Conservation (phyloP, 202 grass and related monocot species). For the Tripidium arundinaceum region DNA sequence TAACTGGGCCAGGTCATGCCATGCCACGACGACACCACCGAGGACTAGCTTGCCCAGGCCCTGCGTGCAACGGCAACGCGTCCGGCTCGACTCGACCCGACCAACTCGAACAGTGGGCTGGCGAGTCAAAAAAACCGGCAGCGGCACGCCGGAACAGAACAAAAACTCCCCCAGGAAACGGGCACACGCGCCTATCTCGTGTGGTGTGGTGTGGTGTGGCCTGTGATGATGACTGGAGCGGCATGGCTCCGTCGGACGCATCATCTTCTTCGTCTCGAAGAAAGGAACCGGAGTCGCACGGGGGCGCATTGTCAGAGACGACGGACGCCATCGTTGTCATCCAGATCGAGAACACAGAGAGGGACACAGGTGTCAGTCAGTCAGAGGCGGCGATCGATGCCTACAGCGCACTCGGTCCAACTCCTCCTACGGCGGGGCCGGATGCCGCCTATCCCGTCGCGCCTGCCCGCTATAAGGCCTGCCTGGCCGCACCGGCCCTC, state of each 20-base stretch:
- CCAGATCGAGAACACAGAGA: neutral
- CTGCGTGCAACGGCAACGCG: neutral
- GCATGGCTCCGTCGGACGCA: neutral
- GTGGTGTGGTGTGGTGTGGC: neutral
- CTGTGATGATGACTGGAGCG: neutral
- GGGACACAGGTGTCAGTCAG: neutral
- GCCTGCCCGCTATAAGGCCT: neutral
- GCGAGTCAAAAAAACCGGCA: neutral
- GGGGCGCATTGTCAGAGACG: neutral
- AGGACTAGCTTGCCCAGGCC: neutral
- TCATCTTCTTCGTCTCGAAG: neutral
- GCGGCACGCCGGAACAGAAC: neutral
- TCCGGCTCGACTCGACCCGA: neutral
- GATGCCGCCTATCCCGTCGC: neutral
- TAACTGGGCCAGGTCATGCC: no score
- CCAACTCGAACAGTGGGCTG: neutral
- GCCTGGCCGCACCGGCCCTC: neutral
- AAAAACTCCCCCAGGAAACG: neutral
- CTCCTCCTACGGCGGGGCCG: no score
- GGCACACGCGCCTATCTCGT: neutral
- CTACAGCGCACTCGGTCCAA: neutral
- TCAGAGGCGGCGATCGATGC: neutral
- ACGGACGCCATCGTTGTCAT: neutral
- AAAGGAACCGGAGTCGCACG: neutral
- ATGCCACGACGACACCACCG: no score